Conservation (phyloP, 768 basidiomycete genomes). For the Suillus placidus region DNA sequence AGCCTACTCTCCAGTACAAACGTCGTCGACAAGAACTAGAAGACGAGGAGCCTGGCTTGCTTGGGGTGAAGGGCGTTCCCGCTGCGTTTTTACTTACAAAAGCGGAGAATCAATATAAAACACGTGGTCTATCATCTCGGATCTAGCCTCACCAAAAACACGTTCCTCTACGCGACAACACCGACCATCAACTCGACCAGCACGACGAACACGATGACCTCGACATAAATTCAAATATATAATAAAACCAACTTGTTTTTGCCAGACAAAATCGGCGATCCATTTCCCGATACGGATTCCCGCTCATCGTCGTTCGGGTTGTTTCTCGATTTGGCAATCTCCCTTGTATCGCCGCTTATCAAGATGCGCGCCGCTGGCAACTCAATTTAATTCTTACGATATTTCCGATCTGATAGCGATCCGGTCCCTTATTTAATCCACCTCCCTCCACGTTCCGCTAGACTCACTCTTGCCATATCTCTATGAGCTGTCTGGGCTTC, state of each 20-base stretch:
- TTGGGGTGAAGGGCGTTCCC: slow-evolving; percentile 6
- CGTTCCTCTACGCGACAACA: neutral
- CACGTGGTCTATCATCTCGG: slow-evolving; percentile 4
- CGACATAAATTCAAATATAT: neutral
- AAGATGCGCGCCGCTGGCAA: too few relatives aligned
- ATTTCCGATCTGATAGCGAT: neutral
- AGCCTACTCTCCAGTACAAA: neutral
- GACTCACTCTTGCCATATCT: too few relatives aligned
- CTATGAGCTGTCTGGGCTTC: too few relatives aligned
- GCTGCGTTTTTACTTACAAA: slow-evolving; percentile 6
- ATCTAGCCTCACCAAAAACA: slow-evolving; percentile 5
- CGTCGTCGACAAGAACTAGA: neutral
- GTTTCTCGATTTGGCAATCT: neutral
- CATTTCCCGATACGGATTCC: neutral
- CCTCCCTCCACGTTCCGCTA: too few relatives aligned
- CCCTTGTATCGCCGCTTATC: neutral
- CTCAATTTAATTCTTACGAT: neutral
- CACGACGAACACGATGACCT: neutral
- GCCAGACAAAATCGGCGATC: neutral
- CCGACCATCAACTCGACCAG: neutral
- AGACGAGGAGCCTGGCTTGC: neutral
- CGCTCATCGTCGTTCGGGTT: neutral
- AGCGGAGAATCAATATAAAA: slow-evolving; percentile 7
- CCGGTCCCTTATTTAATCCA: neutral
- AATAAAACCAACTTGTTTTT: neutral